phyloP scores from a whole-genome alignment of 305 asterid species.

The Withania somnifera region DNA sequence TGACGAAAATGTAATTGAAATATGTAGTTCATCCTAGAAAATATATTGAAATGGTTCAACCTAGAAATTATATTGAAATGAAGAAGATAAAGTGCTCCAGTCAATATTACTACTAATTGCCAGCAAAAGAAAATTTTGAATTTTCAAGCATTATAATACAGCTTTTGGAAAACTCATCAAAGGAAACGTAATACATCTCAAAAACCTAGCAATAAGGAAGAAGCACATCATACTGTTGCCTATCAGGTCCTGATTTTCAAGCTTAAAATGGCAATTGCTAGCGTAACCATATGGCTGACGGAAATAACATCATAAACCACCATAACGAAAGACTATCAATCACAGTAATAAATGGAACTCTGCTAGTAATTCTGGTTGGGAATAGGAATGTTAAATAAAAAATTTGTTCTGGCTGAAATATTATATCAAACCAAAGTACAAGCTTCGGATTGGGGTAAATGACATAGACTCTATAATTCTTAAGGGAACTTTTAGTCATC shows the following conservation, averaged over 20 bases:
- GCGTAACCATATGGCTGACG: neutral
- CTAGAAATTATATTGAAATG: neutral
- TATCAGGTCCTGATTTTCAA: neutral
- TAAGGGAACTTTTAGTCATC: neutral
- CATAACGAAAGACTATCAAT: neutral
- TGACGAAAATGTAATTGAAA: constrained; percentile 14
- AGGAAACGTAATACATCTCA: neutral
- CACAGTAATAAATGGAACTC: neutral
- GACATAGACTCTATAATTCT: neutral
- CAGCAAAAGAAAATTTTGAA: neutral
- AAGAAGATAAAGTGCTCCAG: neutral
- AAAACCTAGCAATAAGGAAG: neutral
- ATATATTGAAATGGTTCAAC: neutral
- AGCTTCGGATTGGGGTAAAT: neutral
- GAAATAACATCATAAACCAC: neutral
- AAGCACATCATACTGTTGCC: neutral
- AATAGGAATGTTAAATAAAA: neutral
- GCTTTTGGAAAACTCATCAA: neutral
- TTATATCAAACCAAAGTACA: neutral
- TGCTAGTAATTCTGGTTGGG: neutral
- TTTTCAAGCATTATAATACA: neutral
- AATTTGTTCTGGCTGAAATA: neutral
- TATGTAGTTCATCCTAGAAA: neutral
- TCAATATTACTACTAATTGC: neutral
- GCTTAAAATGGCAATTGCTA: neutral